Percentiles rank a stretch among this genome's conserved stretches.
These are phyloP conservation scores for Polymyxa betae DNA, from an alignment of 208 protist genomes.

Conservation along the genomic window DNA sequence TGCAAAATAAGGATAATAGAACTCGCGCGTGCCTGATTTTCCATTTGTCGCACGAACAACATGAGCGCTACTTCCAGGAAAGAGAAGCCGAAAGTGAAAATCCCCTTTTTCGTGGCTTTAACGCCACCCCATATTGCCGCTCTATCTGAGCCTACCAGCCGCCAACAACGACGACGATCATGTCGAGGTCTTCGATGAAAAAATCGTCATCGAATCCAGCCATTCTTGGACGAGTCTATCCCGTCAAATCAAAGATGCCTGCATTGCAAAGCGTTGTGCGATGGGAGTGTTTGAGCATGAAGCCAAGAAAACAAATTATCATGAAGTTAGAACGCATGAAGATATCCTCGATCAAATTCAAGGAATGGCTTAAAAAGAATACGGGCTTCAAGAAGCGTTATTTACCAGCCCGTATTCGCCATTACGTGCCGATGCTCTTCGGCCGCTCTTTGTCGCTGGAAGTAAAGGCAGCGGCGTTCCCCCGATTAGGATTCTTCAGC, in stretches of 20 bases:
- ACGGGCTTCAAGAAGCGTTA: neutral
- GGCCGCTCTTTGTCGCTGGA: neutral
- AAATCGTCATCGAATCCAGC: neutral
- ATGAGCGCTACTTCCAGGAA: no score
- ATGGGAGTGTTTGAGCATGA: neutral
- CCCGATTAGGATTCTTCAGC: neutral
- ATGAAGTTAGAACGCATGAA: slow-evolving; percentile 23
- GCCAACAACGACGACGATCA: neutral
- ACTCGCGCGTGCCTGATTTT: no score
- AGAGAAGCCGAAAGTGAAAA: no score
- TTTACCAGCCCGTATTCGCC: slow-evolving; percentile 44
- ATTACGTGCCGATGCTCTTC: neutral
- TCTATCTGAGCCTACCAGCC: neutral
- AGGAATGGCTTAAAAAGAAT: neutral
- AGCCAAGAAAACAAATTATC: neutral
- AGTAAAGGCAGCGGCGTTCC: neutral
- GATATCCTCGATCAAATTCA: slow-evolving; percentile 46
- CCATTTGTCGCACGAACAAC: no score
- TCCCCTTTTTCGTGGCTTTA: slow-evolving; percentile 35
- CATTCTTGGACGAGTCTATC: slow-evolving; percentile 7
- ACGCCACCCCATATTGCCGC: slow-evolving; percentile 37
- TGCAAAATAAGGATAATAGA: no score
- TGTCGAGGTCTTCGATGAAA: neutral
- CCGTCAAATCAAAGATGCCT: slow-evolving; percentile 12
- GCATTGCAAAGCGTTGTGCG: slow-evolving; percentile 1